These are phyloP conservation scores for Petunia axillaris DNA, from an alignment of 257 asterid species.

Conservation along the genomic window DNA sequence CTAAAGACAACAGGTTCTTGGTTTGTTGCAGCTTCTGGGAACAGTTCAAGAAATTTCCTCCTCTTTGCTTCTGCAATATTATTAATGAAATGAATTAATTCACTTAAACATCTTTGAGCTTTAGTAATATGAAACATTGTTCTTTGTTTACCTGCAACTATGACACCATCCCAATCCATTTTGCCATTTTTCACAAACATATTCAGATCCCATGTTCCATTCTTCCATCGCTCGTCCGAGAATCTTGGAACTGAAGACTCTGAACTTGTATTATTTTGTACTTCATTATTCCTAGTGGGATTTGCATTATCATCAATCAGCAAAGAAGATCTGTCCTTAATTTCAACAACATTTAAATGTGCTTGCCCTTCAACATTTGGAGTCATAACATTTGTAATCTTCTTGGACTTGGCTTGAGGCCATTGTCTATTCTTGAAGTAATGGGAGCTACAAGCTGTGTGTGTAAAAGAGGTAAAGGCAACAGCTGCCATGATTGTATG, in stretches of 20 bases:
- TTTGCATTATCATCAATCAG: constrained; percentile 12
- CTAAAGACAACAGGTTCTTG: constrained; percentile 62
- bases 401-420: constrained; percentile 34
- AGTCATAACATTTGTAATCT: constrained; percentile 35
- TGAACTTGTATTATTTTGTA: constrained; percentile 1
- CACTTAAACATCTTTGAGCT: background rate
- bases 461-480: constrained; percentile 49
- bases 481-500: constrained; percentile 52
- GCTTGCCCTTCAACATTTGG: constrained; percentile 40
- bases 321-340: constrained; percentile 25
- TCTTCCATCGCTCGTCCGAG: constrained; percentile 60
- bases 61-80: constrained; percentile 57
- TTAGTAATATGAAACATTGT: background rate
- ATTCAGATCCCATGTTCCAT: constrained; percentile 78
- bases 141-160: constrained; percentile 55
- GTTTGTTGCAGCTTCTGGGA: constrained; percentile 66
- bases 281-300: constrained; percentile 28
- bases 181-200: constrained; percentile 64
- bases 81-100: background rate
- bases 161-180: constrained; percentile 75
- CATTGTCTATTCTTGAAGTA: constrained; percentile 42
- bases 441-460: constrained; percentile 48
- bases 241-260: constrained; percentile 36
- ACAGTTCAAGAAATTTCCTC: constrained; percentile 56
- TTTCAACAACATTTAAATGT: constrained; percentile 32